Conservation (phyloP, 2,329 filamentous ascomycete species). For the Penicillium sp. region DNA sequence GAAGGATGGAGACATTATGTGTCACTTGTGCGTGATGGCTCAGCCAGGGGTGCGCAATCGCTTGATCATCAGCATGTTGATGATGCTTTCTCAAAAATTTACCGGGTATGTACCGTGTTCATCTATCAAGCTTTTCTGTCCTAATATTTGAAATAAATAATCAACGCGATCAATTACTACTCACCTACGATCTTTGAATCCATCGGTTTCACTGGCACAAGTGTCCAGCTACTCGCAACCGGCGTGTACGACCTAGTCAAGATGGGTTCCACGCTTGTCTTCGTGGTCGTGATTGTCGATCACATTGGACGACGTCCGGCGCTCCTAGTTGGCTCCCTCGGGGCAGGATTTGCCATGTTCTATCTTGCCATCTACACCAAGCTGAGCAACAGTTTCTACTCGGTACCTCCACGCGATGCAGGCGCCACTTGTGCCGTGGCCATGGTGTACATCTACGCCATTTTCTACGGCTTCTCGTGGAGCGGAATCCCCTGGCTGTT, state of each 20-base stretch:
- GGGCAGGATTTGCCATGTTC: slow-evolving; percentile 48
- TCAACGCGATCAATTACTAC: slow-evolving; percentile 60
- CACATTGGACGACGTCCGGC: slow-evolving; percentile 45
- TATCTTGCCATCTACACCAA: slow-evolving; percentile 18
- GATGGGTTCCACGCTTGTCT: slow-evolving; percentile 66
- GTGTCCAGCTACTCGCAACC: slow-evolving; percentile 50
- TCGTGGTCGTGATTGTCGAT: slow-evolving; percentile 50
- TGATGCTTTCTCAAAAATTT: slow-evolving; percentile 52
- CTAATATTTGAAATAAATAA: slow-evolving; percentile 59
- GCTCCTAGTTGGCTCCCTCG: slow-evolving; percentile 52
- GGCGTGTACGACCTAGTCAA: slow-evolving; percentile 59
- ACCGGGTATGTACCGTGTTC: slow-evolving; percentile 50
- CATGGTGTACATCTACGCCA: slow-evolving; percentile 21
- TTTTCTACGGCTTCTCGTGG: slow-evolving; percentile 27
- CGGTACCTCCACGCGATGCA: slow-evolving; percentile 8
- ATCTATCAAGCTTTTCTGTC: slow-evolving; percentile 63
- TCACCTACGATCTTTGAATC: slow-evolving; percentile 57
- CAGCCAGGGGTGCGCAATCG: slow-evolving; percentile 46
- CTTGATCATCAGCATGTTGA: slow-evolving; percentile 46
- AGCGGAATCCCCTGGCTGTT: slow-evolving; percentile 34
- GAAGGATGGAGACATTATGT: slow-evolving; percentile 50
- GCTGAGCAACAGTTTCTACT: slow-evolving; percentile 8
- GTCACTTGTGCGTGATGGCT: slow-evolving; percentile 29
- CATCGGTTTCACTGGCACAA: slow-evolving; percentile 45
- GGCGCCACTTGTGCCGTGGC: slow-evolving; percentile 22